phyloP scores from a whole-genome alignment of 2,329 filamentous ascomycete species.

The Chaetomiaceae sp. region DNA sequence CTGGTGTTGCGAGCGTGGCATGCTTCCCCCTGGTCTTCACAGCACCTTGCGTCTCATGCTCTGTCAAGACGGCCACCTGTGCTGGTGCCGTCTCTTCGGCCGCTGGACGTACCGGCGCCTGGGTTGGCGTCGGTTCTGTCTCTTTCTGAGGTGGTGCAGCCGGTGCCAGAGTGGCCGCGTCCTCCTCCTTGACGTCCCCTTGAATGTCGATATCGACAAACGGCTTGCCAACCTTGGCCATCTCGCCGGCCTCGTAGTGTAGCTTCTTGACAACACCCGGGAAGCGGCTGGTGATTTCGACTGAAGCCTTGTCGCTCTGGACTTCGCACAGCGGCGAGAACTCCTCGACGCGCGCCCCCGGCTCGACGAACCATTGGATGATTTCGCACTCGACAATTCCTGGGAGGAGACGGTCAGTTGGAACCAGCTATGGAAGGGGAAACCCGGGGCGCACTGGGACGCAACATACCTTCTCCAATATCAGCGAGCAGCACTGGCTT shows the following conservation, averaged over 20 bases:
- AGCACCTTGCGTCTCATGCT: constrained; percentile 6
- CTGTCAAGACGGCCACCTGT: constrained; percentile 7
- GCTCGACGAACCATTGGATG: constrained; percentile 99
- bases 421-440: neutral
- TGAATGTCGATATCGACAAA: constrained; percentile 93
- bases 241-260: constrained; percentile 92
- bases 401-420: constrained; percentile 35
- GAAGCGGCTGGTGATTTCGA: constrained; percentile 92
- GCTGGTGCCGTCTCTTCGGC: constrained; percentile 5
- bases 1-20: constrained; percentile 79
- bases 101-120: constrained; percentile 8
- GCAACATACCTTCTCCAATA: constrained; percentile 69
- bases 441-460: neutral
- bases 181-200: constrained; percentile 64
- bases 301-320: constrained; percentile 90
- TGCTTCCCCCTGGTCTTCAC: constrained; percentile 52
- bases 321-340: constrained; percentile 98
- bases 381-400: constrained; percentile 98
- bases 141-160: constrained; percentile 20
- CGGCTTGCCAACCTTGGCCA: constrained; percentile 91
- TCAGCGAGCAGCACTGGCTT: constrained; percentile 81
- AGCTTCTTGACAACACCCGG: constrained; percentile 94
- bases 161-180: constrained; percentile 41
- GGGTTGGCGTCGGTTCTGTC: neutral
- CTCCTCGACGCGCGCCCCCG: constrained; percentile 91